Conservation (phyloP, 2,329 filamentous ascomycete species). For the Arthroderma sp. region DNA sequence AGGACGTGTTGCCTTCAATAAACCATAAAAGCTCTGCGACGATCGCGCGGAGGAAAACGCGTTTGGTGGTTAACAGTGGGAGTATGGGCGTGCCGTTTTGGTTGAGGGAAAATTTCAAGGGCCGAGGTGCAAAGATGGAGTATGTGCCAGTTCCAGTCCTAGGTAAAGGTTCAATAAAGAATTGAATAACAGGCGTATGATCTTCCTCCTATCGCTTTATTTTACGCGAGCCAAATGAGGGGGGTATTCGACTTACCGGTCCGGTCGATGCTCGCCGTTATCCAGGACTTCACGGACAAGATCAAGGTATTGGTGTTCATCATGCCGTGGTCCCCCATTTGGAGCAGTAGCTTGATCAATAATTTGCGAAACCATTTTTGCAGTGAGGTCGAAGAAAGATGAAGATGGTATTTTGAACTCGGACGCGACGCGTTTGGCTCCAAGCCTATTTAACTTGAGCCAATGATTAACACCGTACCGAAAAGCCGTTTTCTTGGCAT, state of each 20-base stretch:
- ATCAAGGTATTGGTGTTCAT: slow-evolving; percentile 89
- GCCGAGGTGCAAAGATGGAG: slow-evolving; percentile 74
- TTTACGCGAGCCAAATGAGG: no score
- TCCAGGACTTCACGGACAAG: slow-evolving; percentile 75
- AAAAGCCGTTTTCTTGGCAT: not conserved
- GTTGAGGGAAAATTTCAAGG: slow-evolving; percentile 69
- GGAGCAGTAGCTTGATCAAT: slow-evolving; percentile 2
- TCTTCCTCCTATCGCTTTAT: no score
- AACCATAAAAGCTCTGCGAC: slow-evolving; percentile 95
- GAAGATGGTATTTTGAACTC: not conserved
- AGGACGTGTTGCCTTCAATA: slow-evolving; percentile 70
- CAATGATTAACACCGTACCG: not conserved
- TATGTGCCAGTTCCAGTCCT: slow-evolving; percentile 79
- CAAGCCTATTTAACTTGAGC: not conserved
- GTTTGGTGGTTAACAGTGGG: slow-evolving; percentile 91
- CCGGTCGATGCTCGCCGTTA: slow-evolving; percentile 74
- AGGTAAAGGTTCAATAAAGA: not conserved
- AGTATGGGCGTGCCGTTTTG: slow-evolving; percentile 47
- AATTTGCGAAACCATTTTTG: not conserved
- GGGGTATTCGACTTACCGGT: slow-evolving; percentile 35
- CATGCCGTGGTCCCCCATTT: slow-evolving; percentile 40
- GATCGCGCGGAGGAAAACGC: slow-evolving; percentile 83
- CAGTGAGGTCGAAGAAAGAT: not conserved
- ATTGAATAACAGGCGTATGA: no score
- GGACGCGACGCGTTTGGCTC: not conserved